These are phyloP conservation scores for Skeletonema marinoi DNA, from an alignment of 108 stramenopile genomes.

Conservation along the genomic window DNA sequence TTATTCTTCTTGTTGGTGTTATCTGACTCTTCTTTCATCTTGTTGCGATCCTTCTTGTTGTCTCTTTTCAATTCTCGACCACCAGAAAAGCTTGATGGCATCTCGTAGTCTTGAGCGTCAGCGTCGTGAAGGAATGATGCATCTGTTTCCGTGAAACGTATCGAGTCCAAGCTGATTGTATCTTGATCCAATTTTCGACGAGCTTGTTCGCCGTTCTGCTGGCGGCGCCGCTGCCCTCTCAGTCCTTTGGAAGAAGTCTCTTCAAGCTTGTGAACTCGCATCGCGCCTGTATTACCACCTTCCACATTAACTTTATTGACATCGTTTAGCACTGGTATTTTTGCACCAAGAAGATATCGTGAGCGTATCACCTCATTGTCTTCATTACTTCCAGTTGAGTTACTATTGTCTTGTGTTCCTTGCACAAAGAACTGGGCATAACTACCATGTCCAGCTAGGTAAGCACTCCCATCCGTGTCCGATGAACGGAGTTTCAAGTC, in stretches of 20 bases:
- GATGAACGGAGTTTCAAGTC: background rate
- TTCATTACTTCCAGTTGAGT: background rate
- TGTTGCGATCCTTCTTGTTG: no score
- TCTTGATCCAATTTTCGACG: background rate
- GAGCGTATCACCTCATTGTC: background rate
- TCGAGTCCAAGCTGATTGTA: constrained; percentile 1
- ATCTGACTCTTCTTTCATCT: no score
- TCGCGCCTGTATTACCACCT: background rate
- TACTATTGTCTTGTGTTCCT: background rate
- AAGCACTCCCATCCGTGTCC: background rate
- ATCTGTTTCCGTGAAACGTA: background rate
- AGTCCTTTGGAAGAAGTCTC: background rate
- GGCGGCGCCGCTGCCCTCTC: background rate
- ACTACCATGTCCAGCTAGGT: background rate
- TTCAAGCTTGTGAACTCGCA: background rate
- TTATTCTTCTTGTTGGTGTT: constrained; percentile 3
- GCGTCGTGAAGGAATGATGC: background rate
- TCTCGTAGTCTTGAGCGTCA: background rate
- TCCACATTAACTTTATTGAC: background rate
- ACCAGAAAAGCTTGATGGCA: background rate
- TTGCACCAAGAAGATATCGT: background rate
- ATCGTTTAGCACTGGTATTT: background rate
- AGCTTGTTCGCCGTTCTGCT: background rate
- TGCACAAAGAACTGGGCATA: background rate
- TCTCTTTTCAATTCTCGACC: background rate